Base-by-base conservation (phyloP, 2,329 filamentous ascomycete genomes). In the Cladosporium halotolerans region DNA sequence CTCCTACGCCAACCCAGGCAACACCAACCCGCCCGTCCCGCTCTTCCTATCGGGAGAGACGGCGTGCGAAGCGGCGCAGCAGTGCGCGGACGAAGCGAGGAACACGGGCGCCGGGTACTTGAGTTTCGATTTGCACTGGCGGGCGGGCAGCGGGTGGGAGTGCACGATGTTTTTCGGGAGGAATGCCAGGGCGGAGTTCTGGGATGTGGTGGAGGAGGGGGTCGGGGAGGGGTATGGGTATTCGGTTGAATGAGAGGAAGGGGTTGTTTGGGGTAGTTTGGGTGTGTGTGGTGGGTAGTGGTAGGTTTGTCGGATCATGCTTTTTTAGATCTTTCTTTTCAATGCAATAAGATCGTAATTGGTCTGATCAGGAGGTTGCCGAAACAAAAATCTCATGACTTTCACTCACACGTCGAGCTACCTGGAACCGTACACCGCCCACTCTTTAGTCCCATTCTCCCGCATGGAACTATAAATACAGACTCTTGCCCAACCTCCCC, bases 141-240 rank as follows among this genome's bases (percentile, higher is more conserved):
- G n/a, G 36, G 36, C n/a, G 36, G 36, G 33, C 36, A 38, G 14
- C 9, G 42, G 36, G 38, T 53, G 44, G 43, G 51, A 53, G 51
- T 53, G 51, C 28, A 38, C 47, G 28, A 42, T 53, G 51, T 53
- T 46, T 19, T 53, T 34, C 28, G 51, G 51, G 14, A 11, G 43
- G 44, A 53, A 47, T 18, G 9, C 8, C 6, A 13, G 36, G 2
- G 39, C 13, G 28, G 9, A 33, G 13, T 46, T 19, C 14, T 53
- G 34, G 18, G 43, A 46, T 42, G 43, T 53, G 6, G 28, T 33
- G 3, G 51, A 53, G 9, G 36, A 36, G 44, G 51, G 39, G 3
- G 51, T 53, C 1, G 51, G 51, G 31, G 43, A 47, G 23, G 51
- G 43, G 28, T 47, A 36, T 23, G 43, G 51, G 44, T 53, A 41